Conservation (phyloP, 2,329 filamentous ascomycete species). For the Thelonectria discophora region DNA sequence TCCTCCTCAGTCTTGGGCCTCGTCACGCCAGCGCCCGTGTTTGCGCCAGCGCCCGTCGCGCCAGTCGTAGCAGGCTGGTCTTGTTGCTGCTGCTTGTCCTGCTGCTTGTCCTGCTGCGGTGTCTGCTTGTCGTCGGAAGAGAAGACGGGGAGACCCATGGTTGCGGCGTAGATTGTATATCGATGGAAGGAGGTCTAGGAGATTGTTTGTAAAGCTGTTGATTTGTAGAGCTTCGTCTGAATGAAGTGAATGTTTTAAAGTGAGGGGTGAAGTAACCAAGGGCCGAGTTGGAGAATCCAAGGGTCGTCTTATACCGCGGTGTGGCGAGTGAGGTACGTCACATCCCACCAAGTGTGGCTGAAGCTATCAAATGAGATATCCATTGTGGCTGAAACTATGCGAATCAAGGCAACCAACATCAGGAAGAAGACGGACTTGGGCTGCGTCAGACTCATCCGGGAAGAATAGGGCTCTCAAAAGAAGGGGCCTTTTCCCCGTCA, state of each 20-base stretch:
- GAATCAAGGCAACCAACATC: not conserved
- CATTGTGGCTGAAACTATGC: not conserved
- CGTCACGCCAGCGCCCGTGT: conserved; percentile 59
- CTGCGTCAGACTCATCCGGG: not conserved
- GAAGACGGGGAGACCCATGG: conserved; percentile 44
- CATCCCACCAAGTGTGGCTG: conserved; percentile 34
- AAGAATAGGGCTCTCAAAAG: not conserved
- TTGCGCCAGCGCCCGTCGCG: conserved; percentile 55
- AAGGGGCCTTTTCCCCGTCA: too few relatives aligned
- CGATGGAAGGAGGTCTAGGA: not conserved
- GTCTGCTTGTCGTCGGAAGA: conserved; percentile 24
- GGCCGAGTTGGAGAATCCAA: conserved; percentile 1
- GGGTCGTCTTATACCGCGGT: conserved; percentile 37
- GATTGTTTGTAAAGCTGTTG: not conserved
- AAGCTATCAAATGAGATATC: conserved; percentile 14
- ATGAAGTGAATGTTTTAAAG: not conserved
- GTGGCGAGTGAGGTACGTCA: conserved; percentile 43
- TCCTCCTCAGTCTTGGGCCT: conserved; percentile 60
- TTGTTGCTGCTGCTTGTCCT: conserved; percentile 26
- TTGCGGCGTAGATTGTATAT: conserved; percentile 8
- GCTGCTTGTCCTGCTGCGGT: conserved; percentile 20
- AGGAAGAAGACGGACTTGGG: too few relatives aligned
- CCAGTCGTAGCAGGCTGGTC: conserved; percentile 4
- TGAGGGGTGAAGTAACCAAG: not conserved
- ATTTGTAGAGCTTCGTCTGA: not conserved